Evolutionary conservation across 768 basidiomycete species (phyloP), one percentile per base, ranked within the genome.

Genomic region (Suillus subalutaceus): DNA sequence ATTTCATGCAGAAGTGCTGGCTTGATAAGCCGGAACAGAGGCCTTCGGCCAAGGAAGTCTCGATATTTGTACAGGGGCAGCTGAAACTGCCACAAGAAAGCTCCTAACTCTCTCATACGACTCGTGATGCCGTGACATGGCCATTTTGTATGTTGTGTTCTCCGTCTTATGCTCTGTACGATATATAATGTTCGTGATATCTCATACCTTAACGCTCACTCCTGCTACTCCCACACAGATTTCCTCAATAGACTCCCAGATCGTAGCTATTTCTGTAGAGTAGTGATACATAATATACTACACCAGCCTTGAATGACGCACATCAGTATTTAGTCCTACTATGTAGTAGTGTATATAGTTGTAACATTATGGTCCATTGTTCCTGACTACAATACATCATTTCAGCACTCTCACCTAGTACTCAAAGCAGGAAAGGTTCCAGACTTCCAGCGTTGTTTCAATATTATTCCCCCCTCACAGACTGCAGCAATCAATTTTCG

Each of bases 1-100:
- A n/a, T 10, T 65, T 67, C 46, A 67, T 65, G 38, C 50, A 67
- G 63, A 37, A 48, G 40, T 66, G 66, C 40, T 66, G 66, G 66
- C 6, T 67, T 82, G 38, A 46, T 23, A n/a, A 52, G 15, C 26
- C 12, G 30, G 48, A 65, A 7, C 37, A 53, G 8, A 30, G 48
- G 32, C 62, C 65, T 41, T 63, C 61, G 4, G 64, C 64, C 2
- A 23, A 53, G 15, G 44, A 53, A 40, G 62, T 30, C 2, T 15
- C 38, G 48, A 38, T 9, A 18, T 65, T 65, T 52, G 35, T 35
- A 4, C n/a, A 53, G 32, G n/a, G 7, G 18, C 61, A 65, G 38
- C n/a, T 62, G 43, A 38, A 67, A 73, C 15, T 58, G 9, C 23
- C 9, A 59, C 8, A 40, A 3, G 40, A 26, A 10, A 59, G 26